Evolutionary conservation across 2,329 filamentous ascomycete species (phyloP).

Genomic region (Hortaea werneckii): DNA sequence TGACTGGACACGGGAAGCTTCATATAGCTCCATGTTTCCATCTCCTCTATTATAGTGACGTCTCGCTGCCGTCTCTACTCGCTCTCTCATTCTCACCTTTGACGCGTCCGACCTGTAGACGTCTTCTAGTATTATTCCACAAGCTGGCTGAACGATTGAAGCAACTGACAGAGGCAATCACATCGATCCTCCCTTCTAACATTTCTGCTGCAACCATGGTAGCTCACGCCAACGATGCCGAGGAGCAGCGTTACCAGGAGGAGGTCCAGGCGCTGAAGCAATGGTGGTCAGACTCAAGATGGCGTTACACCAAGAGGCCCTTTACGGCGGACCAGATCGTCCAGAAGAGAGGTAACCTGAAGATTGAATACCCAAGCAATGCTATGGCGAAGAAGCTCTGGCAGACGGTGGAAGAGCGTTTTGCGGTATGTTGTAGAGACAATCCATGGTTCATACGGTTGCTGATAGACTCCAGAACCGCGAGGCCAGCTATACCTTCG

Average conservation of each 20-base stretch:
- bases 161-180: slow-evolving; percentile 21
- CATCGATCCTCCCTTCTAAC: slow-evolving; percentile 17
- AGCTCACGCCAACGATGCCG: slow-evolving; percentile 41
- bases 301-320: slow-evolving; percentile 82
- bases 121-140: slow-evolving; percentile 1
- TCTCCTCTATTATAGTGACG: background rate
- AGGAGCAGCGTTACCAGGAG: slow-evolving; percentile 64
- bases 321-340: slow-evolving; percentile 97
- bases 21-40: background rate
- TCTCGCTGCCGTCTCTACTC: background rate
- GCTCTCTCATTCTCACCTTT: background rate
- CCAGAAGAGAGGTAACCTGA: slow-evolving; percentile 82
- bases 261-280: slow-evolving; percentile 83
- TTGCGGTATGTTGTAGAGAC: slow-evolving; percentile 51
- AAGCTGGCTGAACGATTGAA: slow-evolving; percentile 27
- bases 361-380: slow-evolving; percentile 87
- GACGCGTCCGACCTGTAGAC: background rate
- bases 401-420: slow-evolving; percentile 76
- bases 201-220: slow-evolving; percentile 16
- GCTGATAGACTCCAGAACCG: slow-evolving; percentile 46
- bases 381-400: slow-evolving; percentile 87
- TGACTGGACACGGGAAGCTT: background rate
- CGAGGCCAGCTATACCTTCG: slow-evolving; percentile 88
- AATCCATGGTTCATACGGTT: too few relatives aligned
- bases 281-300: slow-evolving; percentile 90